Conservation (phyloP, 805 yeast species). For the Tetrapisispora fleetii region DNA sequence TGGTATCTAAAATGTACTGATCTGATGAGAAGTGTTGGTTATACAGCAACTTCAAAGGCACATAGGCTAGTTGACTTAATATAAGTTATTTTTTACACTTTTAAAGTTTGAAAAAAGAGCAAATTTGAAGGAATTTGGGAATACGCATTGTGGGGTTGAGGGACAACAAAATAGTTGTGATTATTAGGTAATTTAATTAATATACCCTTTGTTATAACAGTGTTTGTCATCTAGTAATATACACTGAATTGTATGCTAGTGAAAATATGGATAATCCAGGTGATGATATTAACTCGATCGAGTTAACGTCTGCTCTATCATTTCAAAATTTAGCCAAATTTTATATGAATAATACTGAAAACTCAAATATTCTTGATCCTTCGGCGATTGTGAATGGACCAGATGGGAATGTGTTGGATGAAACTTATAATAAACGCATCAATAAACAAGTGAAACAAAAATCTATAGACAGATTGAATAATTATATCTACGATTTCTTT, state of each 20-base stretch:
- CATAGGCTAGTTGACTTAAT: too few relatives aligned
- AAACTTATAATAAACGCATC: background rate
- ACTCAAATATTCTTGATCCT: background rate
- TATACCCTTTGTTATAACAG: too few relatives aligned
- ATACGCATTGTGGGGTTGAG: background rate
- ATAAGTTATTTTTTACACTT: too few relatives aligned
- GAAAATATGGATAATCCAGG: background rate
- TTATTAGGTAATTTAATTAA: background rate
- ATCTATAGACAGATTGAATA: slow-evolving; percentile 47
- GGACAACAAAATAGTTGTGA: too few relatives aligned
- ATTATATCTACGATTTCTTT: slow-evolving; percentile 79
- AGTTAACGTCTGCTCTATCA: background rate
- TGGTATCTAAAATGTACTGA: too few relatives aligned
- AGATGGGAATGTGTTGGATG: background rate
- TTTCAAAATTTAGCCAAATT: background rate
- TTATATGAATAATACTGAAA: background rate
- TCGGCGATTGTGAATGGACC: background rate
- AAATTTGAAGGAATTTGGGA: too few relatives aligned
- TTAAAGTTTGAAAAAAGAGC: too few relatives aligned
- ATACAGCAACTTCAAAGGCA: too few relatives aligned
- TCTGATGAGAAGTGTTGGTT: too few relatives aligned
- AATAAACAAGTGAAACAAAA: background rate
- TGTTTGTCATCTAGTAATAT: too few relatives aligned
- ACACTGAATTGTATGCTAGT: background rate
- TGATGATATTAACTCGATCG: background rate